These are phyloP conservation scores for Quercus parvula DNA, from an alignment of 306 rosid species.

Conservation along the genomic window DNA sequence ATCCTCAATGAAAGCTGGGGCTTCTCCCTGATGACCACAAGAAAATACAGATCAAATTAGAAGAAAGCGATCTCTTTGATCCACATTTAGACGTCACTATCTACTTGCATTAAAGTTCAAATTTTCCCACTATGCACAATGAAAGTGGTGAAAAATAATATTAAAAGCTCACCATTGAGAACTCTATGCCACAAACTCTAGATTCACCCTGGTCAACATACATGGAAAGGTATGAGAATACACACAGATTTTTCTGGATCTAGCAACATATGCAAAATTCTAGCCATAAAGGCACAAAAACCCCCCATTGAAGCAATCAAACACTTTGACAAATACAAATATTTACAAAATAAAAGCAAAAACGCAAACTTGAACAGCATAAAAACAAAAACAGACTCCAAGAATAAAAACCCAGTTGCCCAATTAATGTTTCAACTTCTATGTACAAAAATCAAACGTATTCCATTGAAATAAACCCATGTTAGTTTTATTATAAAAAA, in stretches of 20 bases:
- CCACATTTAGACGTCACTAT: conserved; percentile 24
- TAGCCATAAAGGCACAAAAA: conserved; percentile 5
- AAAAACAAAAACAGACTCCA: conserved; percentile 5
- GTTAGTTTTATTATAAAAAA: background rate
- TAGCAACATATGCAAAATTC: conserved; percentile 20
- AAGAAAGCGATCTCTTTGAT: conserved; percentile 23
- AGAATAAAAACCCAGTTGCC: conserved; percentile 26
- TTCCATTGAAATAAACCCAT: conserved; percentile 4
- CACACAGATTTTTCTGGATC: conserved; percentile 37
- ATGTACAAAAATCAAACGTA: background rate
- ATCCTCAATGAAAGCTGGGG: conserved; percentile 71
- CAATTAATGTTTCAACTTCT: conserved; percentile 6
- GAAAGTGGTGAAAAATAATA: conserved; percentile 2
- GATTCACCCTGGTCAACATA: conserved; percentile 56
- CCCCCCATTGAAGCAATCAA: conserved; percentile 10
- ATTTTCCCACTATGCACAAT: background rate
- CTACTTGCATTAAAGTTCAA: conserved; percentile 18
- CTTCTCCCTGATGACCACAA: conserved; percentile 73
- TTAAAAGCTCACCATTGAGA: conserved; percentile 65
- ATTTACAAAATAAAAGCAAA: background rate
- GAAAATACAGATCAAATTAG: conserved; percentile 27
- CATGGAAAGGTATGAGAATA: conserved; percentile 33
- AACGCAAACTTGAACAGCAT: conserved; percentile 20
- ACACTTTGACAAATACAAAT: background rate
- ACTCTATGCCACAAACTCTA: conserved; percentile 37